Evolutionary conservation across 1,139 yeast genomes (phyloP).

Genomic region (Kodamaea sp.): DNA sequence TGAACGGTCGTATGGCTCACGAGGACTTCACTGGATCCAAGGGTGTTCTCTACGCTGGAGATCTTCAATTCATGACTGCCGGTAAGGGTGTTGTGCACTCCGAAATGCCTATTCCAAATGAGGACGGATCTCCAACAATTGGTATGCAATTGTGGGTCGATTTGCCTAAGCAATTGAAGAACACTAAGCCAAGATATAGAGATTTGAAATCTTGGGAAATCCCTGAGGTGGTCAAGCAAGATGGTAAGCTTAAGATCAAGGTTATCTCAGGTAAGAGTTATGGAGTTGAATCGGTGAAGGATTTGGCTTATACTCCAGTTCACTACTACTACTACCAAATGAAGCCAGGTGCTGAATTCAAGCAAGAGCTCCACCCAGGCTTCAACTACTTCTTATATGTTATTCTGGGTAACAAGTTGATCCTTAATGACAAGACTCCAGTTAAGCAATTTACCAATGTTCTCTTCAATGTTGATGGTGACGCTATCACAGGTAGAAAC

Average conservation of each 20-base stretch:
- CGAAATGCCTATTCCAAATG: slow-evolving; percentile 75
- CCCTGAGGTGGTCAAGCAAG: slow-evolving; percentile 63
- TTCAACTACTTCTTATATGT: slow-evolving; percentile 77
- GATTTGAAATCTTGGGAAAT: slow-evolving; percentile 73
- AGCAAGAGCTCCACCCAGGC: slow-evolving; percentile 59
- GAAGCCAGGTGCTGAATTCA: slow-evolving; percentile 67
- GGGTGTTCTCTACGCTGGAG: slow-evolving; percentile 82
- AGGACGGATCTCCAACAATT: slow-evolving; percentile 55
- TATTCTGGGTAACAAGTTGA: slow-evolving; percentile 58
- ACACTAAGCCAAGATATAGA: slow-evolving; percentile 75
- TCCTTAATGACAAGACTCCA: slow-evolving; percentile 43
- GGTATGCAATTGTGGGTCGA: slow-evolving; percentile 95
- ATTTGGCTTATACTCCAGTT: slow-evolving; percentile 83
- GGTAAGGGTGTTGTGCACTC: slow-evolving; percentile 87
- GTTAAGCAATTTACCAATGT: slow-evolving; percentile 54
- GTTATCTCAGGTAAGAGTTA: slow-evolving; percentile 79
- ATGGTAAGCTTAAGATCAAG: slow-evolving; percentile 65
- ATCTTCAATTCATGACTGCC: slow-evolving; percentile 93
- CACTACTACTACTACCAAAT: slow-evolving; percentile 70
- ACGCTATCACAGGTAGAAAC: slow-evolving; percentile 46
- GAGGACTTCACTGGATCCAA: slow-evolving; percentile 88
- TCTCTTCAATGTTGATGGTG: slow-evolving; percentile 71
- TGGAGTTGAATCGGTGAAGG: slow-evolving; percentile 72
- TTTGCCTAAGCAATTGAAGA: slow-evolving; percentile 69
- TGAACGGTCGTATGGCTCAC: slow-evolving; percentile 80